phyloP scores from a whole-genome alignment of 2,329 filamentous ascomycete species.

The Colletotrichum sp. region DNA sequence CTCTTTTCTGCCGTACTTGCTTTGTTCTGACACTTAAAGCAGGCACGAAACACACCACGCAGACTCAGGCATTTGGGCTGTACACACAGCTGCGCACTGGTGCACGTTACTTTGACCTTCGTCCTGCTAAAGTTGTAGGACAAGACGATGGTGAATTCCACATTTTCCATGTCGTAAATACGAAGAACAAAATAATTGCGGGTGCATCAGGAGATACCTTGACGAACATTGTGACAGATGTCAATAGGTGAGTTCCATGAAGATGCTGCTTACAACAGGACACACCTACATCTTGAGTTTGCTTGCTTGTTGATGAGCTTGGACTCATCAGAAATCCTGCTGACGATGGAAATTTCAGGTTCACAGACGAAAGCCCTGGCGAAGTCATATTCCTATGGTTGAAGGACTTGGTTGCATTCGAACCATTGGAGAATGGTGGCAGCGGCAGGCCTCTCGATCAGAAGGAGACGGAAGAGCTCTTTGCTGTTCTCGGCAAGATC shows the following conservation, averaged over 20 bases:
- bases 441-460: constrained; percentile 34
- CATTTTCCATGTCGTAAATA: background rate
- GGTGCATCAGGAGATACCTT: background rate
- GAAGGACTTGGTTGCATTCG: background rate
- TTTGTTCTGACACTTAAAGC: constrained; percentile 26
- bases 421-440: background rate
- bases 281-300: no score
- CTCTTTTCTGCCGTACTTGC: background rate
- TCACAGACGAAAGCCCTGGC: background rate
- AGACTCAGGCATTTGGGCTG: constrained; percentile 49
- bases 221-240: background rate
- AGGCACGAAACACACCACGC: constrained; percentile 45
- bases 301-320: no score
- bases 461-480: constrained; percentile 41
- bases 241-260: background rate
- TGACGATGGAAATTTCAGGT: background rate
- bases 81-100: constrained; percentile 50
- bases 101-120: constrained; percentile 52
- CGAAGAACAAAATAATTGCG: background rate
- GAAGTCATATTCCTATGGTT: background rate
- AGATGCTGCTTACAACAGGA: background rate
- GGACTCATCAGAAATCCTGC: no score
- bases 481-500: constrained; percentile 42
- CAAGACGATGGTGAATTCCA: constrained; percentile 8
- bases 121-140: constrained; percentile 35